These are phyloP conservation scores for Colletotrichum acutatum DNA, from an alignment of 2,329 filamentous ascomycete genomes.

Conservation along the genomic window DNA sequence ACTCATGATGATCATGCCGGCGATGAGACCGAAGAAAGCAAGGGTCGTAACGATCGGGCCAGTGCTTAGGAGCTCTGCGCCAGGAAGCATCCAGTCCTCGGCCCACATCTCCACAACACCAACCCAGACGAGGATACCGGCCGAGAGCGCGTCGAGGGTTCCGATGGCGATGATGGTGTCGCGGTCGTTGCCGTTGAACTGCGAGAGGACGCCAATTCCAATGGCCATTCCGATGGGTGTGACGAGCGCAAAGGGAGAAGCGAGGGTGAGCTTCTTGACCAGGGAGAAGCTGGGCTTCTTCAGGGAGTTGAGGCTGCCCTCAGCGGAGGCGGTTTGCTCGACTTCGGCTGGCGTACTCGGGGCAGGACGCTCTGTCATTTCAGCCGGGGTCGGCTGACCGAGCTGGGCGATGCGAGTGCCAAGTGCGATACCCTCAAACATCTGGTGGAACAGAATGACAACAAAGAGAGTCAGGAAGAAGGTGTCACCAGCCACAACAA, in stretches of 20 bases:
- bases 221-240: slow-evolving; percentile 86
- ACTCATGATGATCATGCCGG: slow-evolving; percentile 76
- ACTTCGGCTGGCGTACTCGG: slow-evolving; percentile 15
- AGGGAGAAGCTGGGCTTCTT: slow-evolving; percentile 45
- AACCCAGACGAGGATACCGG: slow-evolving; percentile 84
- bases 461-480: slow-evolving; percentile 68
- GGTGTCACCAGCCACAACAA: slow-evolving; percentile 68
- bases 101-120: slow-evolving; percentile 85
- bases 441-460: slow-evolving; percentile 82
- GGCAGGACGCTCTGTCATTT: slow-evolving; percentile 10
- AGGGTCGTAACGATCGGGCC: slow-evolving; percentile 57
- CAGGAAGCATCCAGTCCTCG: slow-evolving; percentile 73
- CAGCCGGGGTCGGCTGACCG: slow-evolving; percentile 42
- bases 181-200: slow-evolving; percentile 79
- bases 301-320: slow-evolving; percentile 16
- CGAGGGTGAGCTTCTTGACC: slow-evolving; percentile 70
- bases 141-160: slow-evolving; percentile 78
- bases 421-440: slow-evolving; percentile 81
- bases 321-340: slow-evolving; percentile 40
- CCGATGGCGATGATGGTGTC: slow-evolving; percentile 77
- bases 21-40: slow-evolving; percentile 64
- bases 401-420: slow-evolving; percentile 76
- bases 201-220: slow-evolving; percentile 75
- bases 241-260: slow-evolving; percentile 72
- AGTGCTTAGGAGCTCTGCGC: slow-evolving; percentile 63